phyloP scores from a whole-genome alignment of 2,329 filamentous ascomycete genomes.

The Cadophora sp. region DNA sequence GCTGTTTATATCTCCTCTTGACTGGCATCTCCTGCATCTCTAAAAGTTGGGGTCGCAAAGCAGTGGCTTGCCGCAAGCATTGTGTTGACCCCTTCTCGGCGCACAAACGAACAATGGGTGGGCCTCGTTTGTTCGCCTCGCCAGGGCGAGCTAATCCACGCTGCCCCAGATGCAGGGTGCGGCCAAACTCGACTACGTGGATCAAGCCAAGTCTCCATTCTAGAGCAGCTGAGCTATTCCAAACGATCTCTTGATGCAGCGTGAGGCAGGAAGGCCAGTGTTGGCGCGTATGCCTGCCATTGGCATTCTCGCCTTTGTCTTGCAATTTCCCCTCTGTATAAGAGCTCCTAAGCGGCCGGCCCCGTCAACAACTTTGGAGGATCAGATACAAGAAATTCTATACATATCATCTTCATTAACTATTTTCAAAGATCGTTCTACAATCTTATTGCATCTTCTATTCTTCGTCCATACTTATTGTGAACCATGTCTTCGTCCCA shows the following conservation, averaged over 20 bases:
- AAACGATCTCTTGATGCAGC: background rate
- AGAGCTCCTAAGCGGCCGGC: background rate
- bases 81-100: background rate
- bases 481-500: slow-evolving; percentile 39
- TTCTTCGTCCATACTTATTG: slow-evolving; percentile 27
- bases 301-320: background rate
- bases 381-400: background rate
- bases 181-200: background rate
- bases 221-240: background rate
- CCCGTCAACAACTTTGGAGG: background rate
- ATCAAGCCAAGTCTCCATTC: slow-evolving; percentile 8
- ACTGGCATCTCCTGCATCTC: background rate
- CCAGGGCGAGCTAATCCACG: slow-evolving; percentile 1
- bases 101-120: background rate
- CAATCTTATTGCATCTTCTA: slow-evolving; percentile 28
- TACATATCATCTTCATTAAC: background rate
- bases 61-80: background rate
- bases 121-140: slow-evolving; percentile 22
- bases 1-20: background rate
- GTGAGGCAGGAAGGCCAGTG: background rate
- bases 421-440: slow-evolving; percentile 14
- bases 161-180: slow-evolving; percentile 1
- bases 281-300: background rate
- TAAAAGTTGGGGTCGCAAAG: background rate
- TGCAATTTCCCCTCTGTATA: background rate